These are phyloP conservation scores for Retiboletus flavoniger DNA, from an alignment of 1,284 basidiomycete species.

Conservation along the genomic window DNA sequence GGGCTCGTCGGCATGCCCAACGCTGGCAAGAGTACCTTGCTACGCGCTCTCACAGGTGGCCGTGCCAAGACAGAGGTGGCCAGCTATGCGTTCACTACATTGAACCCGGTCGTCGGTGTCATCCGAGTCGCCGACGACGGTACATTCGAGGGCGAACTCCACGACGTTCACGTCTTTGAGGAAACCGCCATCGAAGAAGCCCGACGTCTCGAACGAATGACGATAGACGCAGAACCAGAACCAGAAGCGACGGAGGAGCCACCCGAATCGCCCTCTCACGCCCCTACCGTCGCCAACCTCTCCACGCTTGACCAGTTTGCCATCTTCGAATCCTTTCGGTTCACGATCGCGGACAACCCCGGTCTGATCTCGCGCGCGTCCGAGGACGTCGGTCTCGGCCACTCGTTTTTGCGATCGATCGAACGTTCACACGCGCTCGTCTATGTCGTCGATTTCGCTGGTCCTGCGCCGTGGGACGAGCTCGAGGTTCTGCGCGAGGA, in stretches of 20 bases:
- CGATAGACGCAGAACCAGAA: slow-evolving; percentile 3
- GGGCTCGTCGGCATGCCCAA: slow-evolving; percentile 97
- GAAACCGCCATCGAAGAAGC: slow-evolving; percentile 68
- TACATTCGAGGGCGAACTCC: slow-evolving; percentile 63
- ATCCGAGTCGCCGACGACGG: slow-evolving; percentile 84
- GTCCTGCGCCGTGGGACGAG: slow-evolving; percentile 72
- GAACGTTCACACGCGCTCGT: slow-evolving; percentile 89
- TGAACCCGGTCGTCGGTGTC: slow-evolving; percentile 94
- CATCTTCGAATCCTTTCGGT: slow-evolving; percentile 72
- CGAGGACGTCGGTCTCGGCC: slow-evolving; percentile 77
- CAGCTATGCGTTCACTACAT: slow-evolving; percentile 90
- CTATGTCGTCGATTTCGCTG: slow-evolving; percentile 89
- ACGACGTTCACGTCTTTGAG: slow-evolving; percentile 57
- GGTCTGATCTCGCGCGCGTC: slow-evolving; percentile 86
- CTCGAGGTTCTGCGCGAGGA: slow-evolving; percentile 73
- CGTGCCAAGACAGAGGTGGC: slow-evolving; percentile 86
- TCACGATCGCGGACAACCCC: slow-evolving; percentile 97
- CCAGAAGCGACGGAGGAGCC: neutral
- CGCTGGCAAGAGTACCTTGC: slow-evolving; percentile 85
- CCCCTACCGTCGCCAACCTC: slow-evolving; percentile 1
- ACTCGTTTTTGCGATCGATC: slow-evolving; percentile 91
- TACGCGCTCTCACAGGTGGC: slow-evolving; percentile 86
- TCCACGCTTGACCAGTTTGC: slow-evolving; percentile 43
- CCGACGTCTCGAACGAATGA: slow-evolving; percentile 33
- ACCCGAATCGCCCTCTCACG: slow-evolving; percentile 6